Percentiles rank a stretch among this genome's conserved stretches.
These are phyloP conservation scores for Kewa caespitosa DNA, from an alignment of 179 eudicot species.

Conservation along the genomic window DNA sequence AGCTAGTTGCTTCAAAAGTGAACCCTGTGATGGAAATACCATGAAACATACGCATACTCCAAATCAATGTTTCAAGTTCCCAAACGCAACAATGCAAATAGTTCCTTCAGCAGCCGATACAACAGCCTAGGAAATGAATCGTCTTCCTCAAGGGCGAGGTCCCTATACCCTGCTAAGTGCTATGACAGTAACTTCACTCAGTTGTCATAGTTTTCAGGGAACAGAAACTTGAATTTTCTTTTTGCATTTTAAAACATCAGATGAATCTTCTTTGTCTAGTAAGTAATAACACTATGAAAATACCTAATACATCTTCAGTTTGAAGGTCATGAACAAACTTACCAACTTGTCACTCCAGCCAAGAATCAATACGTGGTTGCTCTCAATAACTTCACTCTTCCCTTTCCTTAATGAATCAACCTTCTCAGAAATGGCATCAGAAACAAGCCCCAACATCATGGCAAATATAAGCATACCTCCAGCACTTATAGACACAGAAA, in stretches of 20 bases:
- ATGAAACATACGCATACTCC: not conserved
- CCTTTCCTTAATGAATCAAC: constrained; percentile 95
- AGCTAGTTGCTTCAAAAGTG: constrained; percentile 88
- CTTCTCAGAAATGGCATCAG: constrained; percentile 96
- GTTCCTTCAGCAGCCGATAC: not conserved
- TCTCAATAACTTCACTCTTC: constrained; percentile 93
- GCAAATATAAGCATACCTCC: constrained; percentile 98
- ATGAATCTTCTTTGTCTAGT: not conserved
- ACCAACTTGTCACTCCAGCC: constrained; percentile 99
- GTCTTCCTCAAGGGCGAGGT: too few relatives aligned
- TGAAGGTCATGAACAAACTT: constrained; percentile 20
- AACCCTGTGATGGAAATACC: constrained; percentile 53
- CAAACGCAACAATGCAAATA: not conserved
- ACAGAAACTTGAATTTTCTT: not conserved
- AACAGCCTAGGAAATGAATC: too few relatives aligned
- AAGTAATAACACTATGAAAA: not conserved
- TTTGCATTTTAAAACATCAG: not conserved
- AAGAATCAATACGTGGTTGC: constrained; percentile 78
- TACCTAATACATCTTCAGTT: not conserved
- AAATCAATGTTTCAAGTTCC: not conserved
- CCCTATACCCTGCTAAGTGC: too few relatives aligned
- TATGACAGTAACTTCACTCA: too few relatives aligned
- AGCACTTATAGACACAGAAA: constrained; percentile 79
- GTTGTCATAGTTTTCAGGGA: too few relatives aligned
- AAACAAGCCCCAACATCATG: constrained; percentile 94